Conservation (phyloP, 2,329 filamentous ascomycete species). For the Orbilia oligospora region DNA sequence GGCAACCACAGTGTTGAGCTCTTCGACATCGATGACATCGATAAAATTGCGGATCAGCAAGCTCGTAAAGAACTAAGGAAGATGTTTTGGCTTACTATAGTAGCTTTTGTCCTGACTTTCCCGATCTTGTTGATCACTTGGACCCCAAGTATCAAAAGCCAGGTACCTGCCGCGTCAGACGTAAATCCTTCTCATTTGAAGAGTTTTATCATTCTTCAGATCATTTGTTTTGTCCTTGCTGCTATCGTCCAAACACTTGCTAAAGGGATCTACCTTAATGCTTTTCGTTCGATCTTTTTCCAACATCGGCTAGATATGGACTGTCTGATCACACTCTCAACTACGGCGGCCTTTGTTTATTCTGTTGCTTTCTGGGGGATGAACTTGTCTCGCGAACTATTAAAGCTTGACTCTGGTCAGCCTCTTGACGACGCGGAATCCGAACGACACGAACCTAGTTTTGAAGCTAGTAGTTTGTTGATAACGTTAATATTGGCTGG, state of each 20-base stretch:
- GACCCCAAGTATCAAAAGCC: slow-evolving; percentile 67
- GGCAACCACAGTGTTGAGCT: slow-evolving; percentile 19
- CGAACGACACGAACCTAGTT: slow-evolving; percentile 68
- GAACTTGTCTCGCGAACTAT: slow-evolving; percentile 31
- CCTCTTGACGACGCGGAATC: slow-evolving; percentile 64
- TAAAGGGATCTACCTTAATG: slow-evolving; percentile 70
- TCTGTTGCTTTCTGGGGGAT: slow-evolving; percentile 73
- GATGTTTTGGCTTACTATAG: slow-evolving; percentile 67
- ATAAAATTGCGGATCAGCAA: slow-evolving; percentile 24
- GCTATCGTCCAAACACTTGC: slow-evolving; percentile 71
- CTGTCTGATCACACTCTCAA: slow-evolving; percentile 77
- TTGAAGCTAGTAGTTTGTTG: slow-evolving; percentile 75
- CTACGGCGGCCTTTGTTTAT: slow-evolving; percentile 76
- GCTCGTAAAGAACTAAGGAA: slow-evolving; percentile 16
- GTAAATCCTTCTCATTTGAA: slow-evolving; percentile 14
- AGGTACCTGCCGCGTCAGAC: slow-evolving; percentile 30
- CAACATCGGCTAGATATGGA: slow-evolving; percentile 77
- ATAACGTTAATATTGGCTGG: slow-evolving; percentile 75
- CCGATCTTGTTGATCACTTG: slow-evolving; percentile 79
- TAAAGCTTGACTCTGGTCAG: slow-evolving; percentile 66
- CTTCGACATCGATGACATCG: slow-evolving; percentile 28
- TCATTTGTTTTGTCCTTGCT: slow-evolving; percentile 69
- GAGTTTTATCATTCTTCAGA: slow-evolving; percentile 63
- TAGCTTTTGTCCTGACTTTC: slow-evolving; percentile 73
- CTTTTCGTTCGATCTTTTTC: slow-evolving; percentile 74